Percentiles rank a stretch among this genome's conserved stretches.
Evolutionary conservation across 2,329 filamentous ascomycete genomes (phyloP).

Genomic region (Ophiostoma pallidulum): DNA sequence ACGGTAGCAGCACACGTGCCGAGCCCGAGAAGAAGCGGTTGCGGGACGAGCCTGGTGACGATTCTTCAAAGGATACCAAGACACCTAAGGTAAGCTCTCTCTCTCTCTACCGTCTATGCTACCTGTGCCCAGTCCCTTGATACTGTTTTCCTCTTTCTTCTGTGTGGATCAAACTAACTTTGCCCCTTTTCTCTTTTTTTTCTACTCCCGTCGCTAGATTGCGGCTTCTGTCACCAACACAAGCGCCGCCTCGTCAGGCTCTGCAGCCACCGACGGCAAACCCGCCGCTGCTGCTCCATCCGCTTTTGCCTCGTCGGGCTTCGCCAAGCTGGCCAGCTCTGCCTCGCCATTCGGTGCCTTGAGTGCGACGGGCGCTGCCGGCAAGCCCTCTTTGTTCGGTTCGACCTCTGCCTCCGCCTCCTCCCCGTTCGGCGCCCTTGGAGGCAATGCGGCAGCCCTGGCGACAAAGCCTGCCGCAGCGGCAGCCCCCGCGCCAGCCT

Average conservation of each 20-base stretch:
- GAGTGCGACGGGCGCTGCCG: conserved; percentile 30
- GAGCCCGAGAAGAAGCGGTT: conserved; percentile 59
- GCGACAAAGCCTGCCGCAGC: conserved; percentile 20
- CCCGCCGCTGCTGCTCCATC: conserved; percentile 44
- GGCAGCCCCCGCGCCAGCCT: conserved; percentile 21
- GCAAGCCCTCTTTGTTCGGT: conserved; percentile 42
- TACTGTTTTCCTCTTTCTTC: neutral
- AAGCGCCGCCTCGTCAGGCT: conserved; percentile 57
- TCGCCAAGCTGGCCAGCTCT: conserved; percentile 55
- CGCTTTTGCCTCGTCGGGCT: conserved; percentile 59
- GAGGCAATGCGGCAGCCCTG: conserved; percentile 20
- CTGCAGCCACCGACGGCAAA: conserved; percentile 55
- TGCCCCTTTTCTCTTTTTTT: neutral
- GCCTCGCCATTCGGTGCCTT: conserved; percentile 56
- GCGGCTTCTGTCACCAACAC: too few species aligned
- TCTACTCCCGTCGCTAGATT: too few species aligned
- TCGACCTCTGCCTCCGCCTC: conserved; percentile 31
- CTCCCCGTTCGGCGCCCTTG: conserved; percentile 27
- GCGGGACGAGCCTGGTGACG: conserved; percentile 39
- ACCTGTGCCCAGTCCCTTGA: neutral
- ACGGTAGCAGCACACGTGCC: neutral
- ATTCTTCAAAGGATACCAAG: neutral
- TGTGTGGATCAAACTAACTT: neutral
- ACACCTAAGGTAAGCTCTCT: neutral
- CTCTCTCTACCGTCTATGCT: neutral